These are phyloP conservation scores for Alloascoidea hylecoeti DNA, from an alignment of 805 yeast species.

Conservation along the genomic window DNA sequence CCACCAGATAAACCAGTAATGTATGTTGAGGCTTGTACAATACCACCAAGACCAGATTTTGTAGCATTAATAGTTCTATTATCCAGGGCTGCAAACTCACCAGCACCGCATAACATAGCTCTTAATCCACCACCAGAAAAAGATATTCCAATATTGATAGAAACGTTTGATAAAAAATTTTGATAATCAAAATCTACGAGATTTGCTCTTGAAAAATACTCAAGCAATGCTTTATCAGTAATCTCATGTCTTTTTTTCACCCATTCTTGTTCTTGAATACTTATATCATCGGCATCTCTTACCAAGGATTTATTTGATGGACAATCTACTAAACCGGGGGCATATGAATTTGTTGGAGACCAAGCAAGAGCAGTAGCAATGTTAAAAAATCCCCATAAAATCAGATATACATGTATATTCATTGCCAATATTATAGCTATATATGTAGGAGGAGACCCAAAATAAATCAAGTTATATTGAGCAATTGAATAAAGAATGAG, in stretches of 20 bases:
- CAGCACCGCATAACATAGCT: constrained; percentile 66
- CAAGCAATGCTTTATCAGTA: constrained; percentile 18
- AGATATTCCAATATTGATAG: constrained; percentile 15
- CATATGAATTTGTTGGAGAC: neutral
- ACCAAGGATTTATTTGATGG: neutral
- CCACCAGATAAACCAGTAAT: constrained; percentile 66
- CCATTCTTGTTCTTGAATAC: neutral
- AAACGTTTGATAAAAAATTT: constrained; percentile 13
- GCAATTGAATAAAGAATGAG: too few relatives aligned
- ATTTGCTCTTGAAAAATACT: constrained; percentile 20
- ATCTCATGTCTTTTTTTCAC: constrained; percentile 1
- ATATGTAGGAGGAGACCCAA: too few relatives aligned
- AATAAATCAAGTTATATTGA: too few relatives aligned
- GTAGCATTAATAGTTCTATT: constrained; percentile 40
- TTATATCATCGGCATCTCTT: neutral
- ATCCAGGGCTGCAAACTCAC: constrained; percentile 56
- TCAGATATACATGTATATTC: too few relatives aligned
- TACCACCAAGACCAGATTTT: constrained; percentile 39
- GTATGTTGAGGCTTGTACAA: constrained; percentile 47
- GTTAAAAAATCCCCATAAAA: neutral
- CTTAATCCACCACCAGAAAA: constrained; percentile 71
- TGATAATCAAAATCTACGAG: constrained; percentile 24
- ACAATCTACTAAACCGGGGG: neutral
- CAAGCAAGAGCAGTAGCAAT: neutral
- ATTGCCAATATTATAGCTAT: too few relatives aligned